Percentiles rank a stretch among this genome's conserved stretches.
phyloP scores from a whole-genome alignment of 306 rosid genomes.

The Lathyrus sativus region DNA sequence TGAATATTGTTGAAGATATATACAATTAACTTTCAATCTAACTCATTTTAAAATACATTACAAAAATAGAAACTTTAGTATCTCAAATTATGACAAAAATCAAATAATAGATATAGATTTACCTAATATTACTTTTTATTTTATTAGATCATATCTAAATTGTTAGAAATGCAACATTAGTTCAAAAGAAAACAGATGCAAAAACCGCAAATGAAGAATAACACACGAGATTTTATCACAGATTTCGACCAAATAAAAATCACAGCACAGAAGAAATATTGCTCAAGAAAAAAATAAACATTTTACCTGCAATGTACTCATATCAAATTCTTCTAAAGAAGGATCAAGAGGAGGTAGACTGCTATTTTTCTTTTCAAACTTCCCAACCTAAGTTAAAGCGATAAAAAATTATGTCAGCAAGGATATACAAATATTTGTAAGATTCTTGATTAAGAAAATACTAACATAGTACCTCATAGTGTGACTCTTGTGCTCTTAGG shows the following conservation, averaged over 20 bases:
- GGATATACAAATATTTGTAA: conserved; percentile 34
- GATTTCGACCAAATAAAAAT: neutral
- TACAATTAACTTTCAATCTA: neutral
- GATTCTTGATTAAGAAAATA: conserved; percentile 11
- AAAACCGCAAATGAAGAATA: too few species aligned
- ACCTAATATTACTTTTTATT: too few species aligned
- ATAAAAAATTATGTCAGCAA: conserved; percentile 29
- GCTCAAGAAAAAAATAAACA: conserved; percentile 6
- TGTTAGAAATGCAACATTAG: too few species aligned
- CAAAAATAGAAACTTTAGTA: too few species aligned
- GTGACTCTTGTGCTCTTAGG: conserved; percentile 54
- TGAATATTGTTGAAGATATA: too few species aligned
- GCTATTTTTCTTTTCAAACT: conserved; percentile 53
- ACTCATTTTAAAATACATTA: too few species aligned
- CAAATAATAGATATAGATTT: too few species aligned
- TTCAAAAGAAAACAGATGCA: too few species aligned
- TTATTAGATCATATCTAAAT: neutral
- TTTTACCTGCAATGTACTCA: conserved; percentile 71
- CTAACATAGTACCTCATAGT: conserved; percentile 51
- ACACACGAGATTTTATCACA: too few species aligned
- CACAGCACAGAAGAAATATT: neutral
- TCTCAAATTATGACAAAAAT: too few species aligned
- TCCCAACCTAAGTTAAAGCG: conserved; percentile 56
- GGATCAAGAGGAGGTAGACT: conserved; percentile 57
- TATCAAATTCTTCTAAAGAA: conserved; percentile 63